Evolutionary conservation across 306 rosid genomes (phyloP), one percentile per base, ranked within the genome.

Genomic region (Cicer cuneatum): DNA sequence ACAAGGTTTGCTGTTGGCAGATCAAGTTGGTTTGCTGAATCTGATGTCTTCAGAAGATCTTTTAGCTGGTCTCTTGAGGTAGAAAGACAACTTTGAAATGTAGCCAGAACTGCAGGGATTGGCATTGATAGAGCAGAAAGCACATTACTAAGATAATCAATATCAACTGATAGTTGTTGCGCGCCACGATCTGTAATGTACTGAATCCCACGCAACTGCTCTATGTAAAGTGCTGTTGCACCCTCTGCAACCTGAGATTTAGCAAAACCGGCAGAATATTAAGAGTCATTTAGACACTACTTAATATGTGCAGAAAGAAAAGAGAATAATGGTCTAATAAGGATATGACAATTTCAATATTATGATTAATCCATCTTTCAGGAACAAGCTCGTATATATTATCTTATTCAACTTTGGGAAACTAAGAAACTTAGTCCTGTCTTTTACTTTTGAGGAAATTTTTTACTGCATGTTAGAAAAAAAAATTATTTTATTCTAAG

Each of bases 51-150:
- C 59, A 89, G 33, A 78, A 95, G 79, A 52, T 95, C 96, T 82
- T 83, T 92, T 69, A 92, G 85, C 85, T 86, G 89, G 35, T 90
- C 97, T 73, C 90, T 95, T 65, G 92, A 54, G 39, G 89, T 82
- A 12, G 97, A 90, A 59, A 95, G 87, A 73, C 96, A 95, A 72
- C 85, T 83, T 19, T 87, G 97, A 78, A 92, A 92, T 63, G 99
- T 89, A 43, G 89, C 84, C 3, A 95, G 90, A 35, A 88, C 92
- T 1, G 80, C 85, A 3, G 99, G 97, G 48, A 87, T 89, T 60
- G 94, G 91, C 99, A 92, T 92, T 57, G 99, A 92, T 12, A 95
- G 72, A 21, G 99, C 99, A 1, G 97, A 89, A 14, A 95, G 96
- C 76, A 95, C 99, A 8, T 92, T 95, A 42, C 96, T 92, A 8